phyloP scores from a whole-genome alignment of 176 grass and related monocot species.

The Triticum aestivum region IWGSC_CS_RefSeq_v2.1 NC_057811.1:7435915-7436414 shows the following conservation, averaged over 20 bases:
- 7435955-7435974: background rate
- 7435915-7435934: background rate
- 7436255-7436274: background rate
- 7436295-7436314: background rate
- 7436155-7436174: background rate
- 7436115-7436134: no score
- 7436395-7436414: background rate
- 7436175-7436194: conserved; percentile 2
- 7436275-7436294: background rate
- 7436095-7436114: no score
- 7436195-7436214: conserved; percentile 16
- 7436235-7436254: conserved; percentile 2
- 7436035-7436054: conserved; percentile 11
- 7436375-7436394: background rate
- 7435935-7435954: background rate
- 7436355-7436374: background rate
- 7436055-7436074: background rate
- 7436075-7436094: background rate
- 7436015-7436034: conserved; percentile 53
- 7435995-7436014: conserved; percentile 39
- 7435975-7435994: conserved; percentile 35
- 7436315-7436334: background rate
- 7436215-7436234: background rate
- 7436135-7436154: background rate
- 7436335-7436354: background rate